Evolutionary conservation across 352 stramenopile genomes (phyloP).

Genomic region (Labyrinthula sp.): DNA sequence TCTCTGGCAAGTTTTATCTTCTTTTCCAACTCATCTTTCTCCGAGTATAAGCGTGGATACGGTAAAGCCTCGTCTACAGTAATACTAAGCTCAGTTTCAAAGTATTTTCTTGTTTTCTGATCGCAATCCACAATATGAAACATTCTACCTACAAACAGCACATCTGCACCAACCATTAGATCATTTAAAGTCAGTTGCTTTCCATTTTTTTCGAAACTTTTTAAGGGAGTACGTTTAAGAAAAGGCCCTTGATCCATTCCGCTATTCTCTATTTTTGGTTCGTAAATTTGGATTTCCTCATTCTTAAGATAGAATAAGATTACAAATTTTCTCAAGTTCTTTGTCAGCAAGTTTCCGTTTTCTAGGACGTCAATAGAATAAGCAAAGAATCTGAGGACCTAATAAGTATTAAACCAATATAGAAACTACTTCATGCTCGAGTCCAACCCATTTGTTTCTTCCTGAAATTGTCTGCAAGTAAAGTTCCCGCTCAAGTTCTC

Average conservation of each 20-base stretch:
- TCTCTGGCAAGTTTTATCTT: no score
- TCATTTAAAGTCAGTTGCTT: conserved; percentile 45
- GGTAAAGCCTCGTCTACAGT: conserved; percentile 27
- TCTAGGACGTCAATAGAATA: no score
- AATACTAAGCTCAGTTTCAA: conserved; percentile 47
- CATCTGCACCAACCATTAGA: conserved; percentile 46
- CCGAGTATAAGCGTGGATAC: no score
- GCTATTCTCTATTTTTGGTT: conserved; percentile 51
- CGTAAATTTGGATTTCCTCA: conserved; percentile 62
- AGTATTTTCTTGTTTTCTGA: conserved; percentile 42
- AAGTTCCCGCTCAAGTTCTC: no score
- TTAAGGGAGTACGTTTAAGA: conserved; percentile 38
- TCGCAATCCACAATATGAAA: conserved; percentile 68
- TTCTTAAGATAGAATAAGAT: conserved; percentile 50
- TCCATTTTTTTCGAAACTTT: conserved; percentile 24
- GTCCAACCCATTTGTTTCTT: no score
- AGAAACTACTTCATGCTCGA: no score
- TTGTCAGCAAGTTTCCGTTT: no score
- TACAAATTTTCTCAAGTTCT: conserved; percentile 52
- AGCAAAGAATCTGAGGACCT: no score
- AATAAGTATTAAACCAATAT: no score
- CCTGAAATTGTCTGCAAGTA: no score
- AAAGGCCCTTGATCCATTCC: conserved; percentile 60
- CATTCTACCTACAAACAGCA: conserved; percentile 49
- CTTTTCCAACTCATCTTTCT: no score